phyloP scores from a whole-genome alignment of 306 rosid genomes.

The Cucumis melo region DNA sequence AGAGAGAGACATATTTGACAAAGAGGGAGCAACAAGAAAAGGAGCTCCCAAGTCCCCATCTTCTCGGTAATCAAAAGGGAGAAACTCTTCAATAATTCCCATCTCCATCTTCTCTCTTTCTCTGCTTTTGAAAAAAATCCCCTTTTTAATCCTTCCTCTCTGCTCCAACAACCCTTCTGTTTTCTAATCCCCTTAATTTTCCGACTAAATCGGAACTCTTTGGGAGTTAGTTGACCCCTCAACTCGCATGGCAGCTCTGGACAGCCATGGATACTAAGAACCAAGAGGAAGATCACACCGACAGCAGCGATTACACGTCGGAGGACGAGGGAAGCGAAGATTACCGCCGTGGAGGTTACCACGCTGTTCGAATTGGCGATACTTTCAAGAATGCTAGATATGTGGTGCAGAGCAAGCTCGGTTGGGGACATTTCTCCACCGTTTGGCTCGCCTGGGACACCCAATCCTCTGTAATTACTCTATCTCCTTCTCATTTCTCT shows the following conservation, averaged over 20 bases:
- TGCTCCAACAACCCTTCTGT: not conserved
- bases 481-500: constrained; percentile 3
- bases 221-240: not conserved
- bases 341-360: constrained; percentile 31
- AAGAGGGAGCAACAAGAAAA: not conserved
- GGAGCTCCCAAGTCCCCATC: not conserved
- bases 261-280: constrained; percentile 43
- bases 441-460: constrained; percentile 40
- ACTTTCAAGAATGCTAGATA: constrained; percentile 27
- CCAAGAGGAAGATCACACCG: constrained; percentile 37
- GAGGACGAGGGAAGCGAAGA: constrained; percentile 33
- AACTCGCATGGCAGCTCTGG: constrained; percentile 4
- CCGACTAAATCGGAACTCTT: not conserved
- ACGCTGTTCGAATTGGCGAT: constrained; percentile 24
- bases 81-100: not conserved
- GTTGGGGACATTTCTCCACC: constrained; percentile 38
- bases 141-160: not conserved
- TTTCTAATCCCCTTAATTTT: not conserved
- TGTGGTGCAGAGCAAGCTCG: constrained; percentile 30
- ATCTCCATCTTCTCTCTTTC: not conserved
- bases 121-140: not conserved
- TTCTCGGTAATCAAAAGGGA: not conserved
- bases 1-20: not conserved
- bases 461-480: constrained; percentile 25
- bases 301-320: constrained; percentile 41